These are phyloP conservation scores for Gossypium raimondii DNA, from an alignment of 345 rosid genomes.

Conservation along the genomic window DNA sequence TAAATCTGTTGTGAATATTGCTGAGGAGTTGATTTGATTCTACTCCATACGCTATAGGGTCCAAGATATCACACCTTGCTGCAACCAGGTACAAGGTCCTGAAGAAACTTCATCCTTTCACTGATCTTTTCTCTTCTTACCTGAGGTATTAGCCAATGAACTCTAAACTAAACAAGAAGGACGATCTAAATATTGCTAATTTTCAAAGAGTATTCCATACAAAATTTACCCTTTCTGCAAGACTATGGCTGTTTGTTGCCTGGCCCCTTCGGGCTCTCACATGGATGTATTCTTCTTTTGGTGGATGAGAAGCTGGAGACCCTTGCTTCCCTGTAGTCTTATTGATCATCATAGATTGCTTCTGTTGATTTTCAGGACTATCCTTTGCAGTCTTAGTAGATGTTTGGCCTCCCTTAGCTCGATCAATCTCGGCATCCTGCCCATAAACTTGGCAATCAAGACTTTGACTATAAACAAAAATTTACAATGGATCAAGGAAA, in stretches of 20 bases:
- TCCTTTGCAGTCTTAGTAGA: slow-evolving; percentile 45
- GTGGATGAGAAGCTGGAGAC: slow-evolving; percentile 62
- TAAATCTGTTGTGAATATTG: slow-evolving; percentile 9
- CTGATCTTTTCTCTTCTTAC: slow-evolving; percentile 97
- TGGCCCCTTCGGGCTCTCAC: slow-evolving; percentile 97
- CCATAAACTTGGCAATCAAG: slow-evolving; percentile 12
- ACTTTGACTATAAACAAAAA: background rate
- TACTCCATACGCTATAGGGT: slow-evolving; percentile 8
- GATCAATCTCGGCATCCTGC: slow-evolving; percentile 52
- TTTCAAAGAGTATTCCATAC: slow-evolving; percentile 2
- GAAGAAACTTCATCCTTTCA: slow-evolving; percentile 97
- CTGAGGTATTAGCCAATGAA: slow-evolving; percentile 34
- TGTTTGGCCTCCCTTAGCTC: slow-evolving; percentile 43
- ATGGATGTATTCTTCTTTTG: slow-evolving; percentile 94
- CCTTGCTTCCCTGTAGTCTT: slow-evolving; percentile 65
- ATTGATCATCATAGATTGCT: slow-evolving; percentile 39
- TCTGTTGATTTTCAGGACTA: slow-evolving; percentile 47
- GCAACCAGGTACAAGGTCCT: slow-evolving; percentile 98
- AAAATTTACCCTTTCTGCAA: slow-evolving; percentile 83
- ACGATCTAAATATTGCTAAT: slow-evolving; percentile 3
- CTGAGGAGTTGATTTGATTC: background rate
- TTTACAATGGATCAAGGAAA: background rate
- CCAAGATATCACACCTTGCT: slow-evolving; percentile 64
- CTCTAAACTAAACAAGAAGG: slow-evolving; percentile 14
- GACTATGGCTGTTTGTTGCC: slow-evolving; percentile 98